Percentiles rank a stretch among this genome's conserved stretches.
These are phyloP conservation scores for Mycena rebaudengoi DNA, from an alignment of 768 basidiomycete genomes.

Conservation along the genomic window DNA sequence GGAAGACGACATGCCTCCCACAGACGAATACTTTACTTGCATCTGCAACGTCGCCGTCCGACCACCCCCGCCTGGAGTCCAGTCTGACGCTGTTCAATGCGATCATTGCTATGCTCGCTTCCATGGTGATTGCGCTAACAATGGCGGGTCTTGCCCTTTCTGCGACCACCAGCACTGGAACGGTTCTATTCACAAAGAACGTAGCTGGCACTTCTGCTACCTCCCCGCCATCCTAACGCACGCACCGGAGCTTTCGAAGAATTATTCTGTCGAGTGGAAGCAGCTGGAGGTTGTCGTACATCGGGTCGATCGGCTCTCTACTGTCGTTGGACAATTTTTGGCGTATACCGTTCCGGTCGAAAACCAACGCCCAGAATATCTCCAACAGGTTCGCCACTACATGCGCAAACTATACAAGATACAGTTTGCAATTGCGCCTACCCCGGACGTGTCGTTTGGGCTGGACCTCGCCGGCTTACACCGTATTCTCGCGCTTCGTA, in stretches of 20 bases:
- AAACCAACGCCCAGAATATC: constrained; percentile 79
- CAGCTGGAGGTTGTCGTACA: constrained; percentile 83
- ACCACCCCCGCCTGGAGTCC: constrained; percentile 76
- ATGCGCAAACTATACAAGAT: constrained; percentile 92
- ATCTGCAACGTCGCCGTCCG: constrained; percentile 82
- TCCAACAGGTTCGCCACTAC: constrained; percentile 86
- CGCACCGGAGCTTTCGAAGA: constrained; percentile 82
- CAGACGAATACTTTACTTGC: constrained; percentile 85
- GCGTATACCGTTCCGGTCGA: constrained; percentile 72
- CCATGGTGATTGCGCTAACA: constrained; percentile 85
- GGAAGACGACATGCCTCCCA: constrained; percentile 82
- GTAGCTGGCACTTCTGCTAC: constrained; percentile 86
- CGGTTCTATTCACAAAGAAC: constrained; percentile 81
- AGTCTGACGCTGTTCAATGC: constrained; percentile 89
- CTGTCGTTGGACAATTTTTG: constrained; percentile 82
- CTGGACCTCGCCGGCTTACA: constrained; percentile 85
- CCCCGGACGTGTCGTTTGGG: constrained; percentile 82
- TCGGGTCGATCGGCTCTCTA: constrained; percentile 77
- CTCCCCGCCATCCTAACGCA: constrained; percentile 72
- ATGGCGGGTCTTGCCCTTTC: constrained; percentile 92
- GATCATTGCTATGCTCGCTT: constrained; percentile 90
- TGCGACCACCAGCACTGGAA: constrained; percentile 95
- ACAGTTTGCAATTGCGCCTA: constrained; percentile 88
- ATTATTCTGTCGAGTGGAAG: constrained; percentile 83
- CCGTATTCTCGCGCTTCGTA: constrained; percentile 76